Evolutionary conservation across 2,329 filamentous ascomycete genomes (phyloP).

Genomic region (Fusarium tjaetaba): DNA sequence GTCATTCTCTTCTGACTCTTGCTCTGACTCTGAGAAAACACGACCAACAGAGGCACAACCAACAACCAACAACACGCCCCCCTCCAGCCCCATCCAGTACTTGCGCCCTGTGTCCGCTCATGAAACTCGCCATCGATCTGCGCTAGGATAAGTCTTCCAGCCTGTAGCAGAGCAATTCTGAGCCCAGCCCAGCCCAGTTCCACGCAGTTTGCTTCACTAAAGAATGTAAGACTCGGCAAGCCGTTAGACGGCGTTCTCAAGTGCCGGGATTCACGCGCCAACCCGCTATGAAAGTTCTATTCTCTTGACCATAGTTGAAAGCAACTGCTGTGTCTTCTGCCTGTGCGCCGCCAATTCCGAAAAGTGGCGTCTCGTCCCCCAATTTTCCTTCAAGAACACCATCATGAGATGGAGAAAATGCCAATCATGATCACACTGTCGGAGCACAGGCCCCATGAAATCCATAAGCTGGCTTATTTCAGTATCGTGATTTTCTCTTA

Average conservation of each 20-base stretch:
- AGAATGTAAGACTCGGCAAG: slow-evolving; percentile 18
- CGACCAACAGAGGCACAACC: slow-evolving; percentile 12
- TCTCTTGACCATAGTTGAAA: not conserved
- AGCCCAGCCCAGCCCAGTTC: not conserved
- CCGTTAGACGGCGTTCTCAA: slow-evolving; percentile 28
- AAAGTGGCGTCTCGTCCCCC: slow-evolving; percentile 8
- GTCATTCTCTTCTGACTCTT: not conserved
- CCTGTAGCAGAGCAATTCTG: not conserved
- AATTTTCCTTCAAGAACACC: slow-evolving; percentile 17
- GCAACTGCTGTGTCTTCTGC: not conserved
- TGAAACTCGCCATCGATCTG: slow-evolving; percentile 36
- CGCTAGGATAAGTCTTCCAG: slow-evolving; percentile 32
- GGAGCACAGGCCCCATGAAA: not conserved
- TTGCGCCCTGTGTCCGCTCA: not conserved
- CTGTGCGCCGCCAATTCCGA: slow-evolving; percentile 6
- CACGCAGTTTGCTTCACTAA: slow-evolving; percentile 9
- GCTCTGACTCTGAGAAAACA: not conserved
- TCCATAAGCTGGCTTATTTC: not conserved
- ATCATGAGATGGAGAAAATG: not conserved
- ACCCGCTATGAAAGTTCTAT: slow-evolving; percentile 6
- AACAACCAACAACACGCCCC: not conserved
- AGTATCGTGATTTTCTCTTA: not conserved
- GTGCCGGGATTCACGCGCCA: slow-evolving; percentile 20
- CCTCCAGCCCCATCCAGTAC: slow-evolving; percentile 2
- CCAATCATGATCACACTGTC: not conserved